These are phyloP conservation scores for Eudorina sp. DNA, from an alignment of 139 green algal genomes.

Conservation along the genomic window DNA sequence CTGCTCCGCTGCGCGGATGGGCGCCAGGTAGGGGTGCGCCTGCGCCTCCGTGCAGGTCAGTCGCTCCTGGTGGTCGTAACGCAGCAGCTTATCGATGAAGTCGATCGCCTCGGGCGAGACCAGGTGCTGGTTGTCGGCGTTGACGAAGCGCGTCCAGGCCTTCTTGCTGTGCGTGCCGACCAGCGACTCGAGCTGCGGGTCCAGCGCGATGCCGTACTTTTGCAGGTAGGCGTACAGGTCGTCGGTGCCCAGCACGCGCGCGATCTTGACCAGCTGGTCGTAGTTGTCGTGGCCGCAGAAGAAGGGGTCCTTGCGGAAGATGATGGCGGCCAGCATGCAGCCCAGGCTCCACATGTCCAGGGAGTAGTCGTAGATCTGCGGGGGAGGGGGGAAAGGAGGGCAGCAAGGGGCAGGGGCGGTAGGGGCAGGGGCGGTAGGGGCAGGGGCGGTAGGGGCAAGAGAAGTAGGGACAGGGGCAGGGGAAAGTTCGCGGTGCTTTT, in stretches of 20 bases:
- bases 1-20: conserved; percentile 69
- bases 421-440: too few species aligned
- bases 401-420: not conserved
- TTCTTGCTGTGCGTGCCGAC: conserved; percentile 91
- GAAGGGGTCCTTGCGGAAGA: conserved; percentile 83
- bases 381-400: not conserved
- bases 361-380: conserved; percentile 98
- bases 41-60: conserved; percentile 95
- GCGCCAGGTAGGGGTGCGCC: conserved; percentile 94
- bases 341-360: conserved; percentile 98
- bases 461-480: too few species aligned
- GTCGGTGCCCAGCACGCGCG: conserved; percentile 82
- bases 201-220: conserved; percentile 95
- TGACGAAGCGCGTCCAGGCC: conserved; percentile 96
- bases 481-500: too few species aligned
- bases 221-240: conserved; percentile 49
- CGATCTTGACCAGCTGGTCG: conserved; percentile 98
- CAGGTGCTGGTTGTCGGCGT: conserved; percentile 95
- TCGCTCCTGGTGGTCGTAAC: conserved; percentile 96
- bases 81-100: conserved; percentile 95
- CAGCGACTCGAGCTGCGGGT: conserved; percentile 94
- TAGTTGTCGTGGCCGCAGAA: conserved; percentile 99
- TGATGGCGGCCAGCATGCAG: conserved; percentile 71
- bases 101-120: conserved; percentile 94
- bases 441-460: too few species aligned